phyloP scores from a whole-genome alignment of 139 green algal genomes.

The Picochlorum sp. region DNA sequence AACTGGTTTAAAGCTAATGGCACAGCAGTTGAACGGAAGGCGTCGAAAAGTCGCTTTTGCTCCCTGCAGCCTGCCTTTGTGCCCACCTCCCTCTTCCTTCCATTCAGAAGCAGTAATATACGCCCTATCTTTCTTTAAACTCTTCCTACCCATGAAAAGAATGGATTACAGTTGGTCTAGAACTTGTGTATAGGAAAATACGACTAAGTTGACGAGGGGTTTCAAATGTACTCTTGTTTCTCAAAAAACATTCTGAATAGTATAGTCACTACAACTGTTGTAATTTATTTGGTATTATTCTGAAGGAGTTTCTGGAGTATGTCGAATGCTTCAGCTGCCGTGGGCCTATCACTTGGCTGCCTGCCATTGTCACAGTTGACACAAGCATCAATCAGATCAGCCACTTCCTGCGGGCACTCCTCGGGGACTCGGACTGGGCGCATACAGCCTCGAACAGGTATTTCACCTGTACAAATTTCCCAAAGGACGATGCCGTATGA shows the following conservation, averaged over 20 bases:
- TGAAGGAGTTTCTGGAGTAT: not conserved
- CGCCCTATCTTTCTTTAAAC: constrained; percentile 32
- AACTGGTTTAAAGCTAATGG: constrained; percentile 86
- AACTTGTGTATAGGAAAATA: too few species aligned
- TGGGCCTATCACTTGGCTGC: not conserved
- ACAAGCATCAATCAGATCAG: not conserved
- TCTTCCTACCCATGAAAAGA: not conserved
- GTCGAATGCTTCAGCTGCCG: not conserved
- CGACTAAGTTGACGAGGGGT: too few species aligned
- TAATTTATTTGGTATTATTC: too few species aligned
- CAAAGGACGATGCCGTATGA: constrained; percentile 28
- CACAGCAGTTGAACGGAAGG: constrained; percentile 91
- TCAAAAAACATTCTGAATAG: not conserved
- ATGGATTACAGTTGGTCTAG: too few species aligned
- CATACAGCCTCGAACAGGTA: constrained; percentile 17
- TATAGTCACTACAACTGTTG: not conserved
- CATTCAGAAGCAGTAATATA: constrained; percentile 90
- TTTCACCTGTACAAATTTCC: constrained; percentile 28
- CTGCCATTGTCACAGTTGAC: not conserved
- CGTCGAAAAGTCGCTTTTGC: constrained; percentile 49
- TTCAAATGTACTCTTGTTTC: too few species aligned
- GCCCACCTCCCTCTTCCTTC: constrained; percentile 70
- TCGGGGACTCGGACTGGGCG: not conserved
- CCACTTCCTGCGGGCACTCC: not conserved
- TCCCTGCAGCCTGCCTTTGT: constrained; percentile 33